phyloP scores from a whole-genome alignment of 2,329 filamentous ascomycete species.

The Fusarium compactum region DNA sequence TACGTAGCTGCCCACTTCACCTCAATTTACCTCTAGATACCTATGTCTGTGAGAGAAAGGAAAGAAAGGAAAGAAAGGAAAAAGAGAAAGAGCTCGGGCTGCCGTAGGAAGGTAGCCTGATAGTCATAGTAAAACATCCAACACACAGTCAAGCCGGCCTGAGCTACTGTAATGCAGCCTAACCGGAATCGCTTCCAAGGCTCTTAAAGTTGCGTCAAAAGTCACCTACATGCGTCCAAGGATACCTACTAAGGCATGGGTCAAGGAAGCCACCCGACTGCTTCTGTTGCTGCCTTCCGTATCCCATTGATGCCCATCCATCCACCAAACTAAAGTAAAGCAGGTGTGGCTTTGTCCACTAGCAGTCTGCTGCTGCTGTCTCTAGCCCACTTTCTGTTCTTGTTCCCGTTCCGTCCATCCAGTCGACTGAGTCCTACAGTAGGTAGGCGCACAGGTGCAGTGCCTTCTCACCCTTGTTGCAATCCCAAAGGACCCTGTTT shows the following conservation, averaged over 20 bases:
- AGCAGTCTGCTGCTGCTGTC: slow-evolving; percentile 13
- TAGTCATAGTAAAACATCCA: slow-evolving; percentile 2
- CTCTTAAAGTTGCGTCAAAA: not conserved
- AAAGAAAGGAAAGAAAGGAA: not conserved
- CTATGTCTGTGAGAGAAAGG: not conserved
- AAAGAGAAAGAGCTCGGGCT: not conserved
- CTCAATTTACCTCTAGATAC: not conserved
- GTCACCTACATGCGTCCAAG: slow-evolving; percentile 1
- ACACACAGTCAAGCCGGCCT: not conserved
- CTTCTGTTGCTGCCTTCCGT: slow-evolving; percentile 38
- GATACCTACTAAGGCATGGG: not conserved
- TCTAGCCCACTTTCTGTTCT: slow-evolving; percentile 28
- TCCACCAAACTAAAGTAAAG: slow-evolving; percentile 22
- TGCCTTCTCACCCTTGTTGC: slow-evolving; percentile 21
- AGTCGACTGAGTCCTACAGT: not conserved
- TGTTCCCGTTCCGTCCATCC: slow-evolving; percentile 10
- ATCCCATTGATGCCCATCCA: slow-evolving; percentile 42
- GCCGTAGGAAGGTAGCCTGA: slow-evolving; percentile 9
- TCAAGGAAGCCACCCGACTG: slow-evolving; percentile 22
- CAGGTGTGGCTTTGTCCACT: slow-evolving; percentile 19
- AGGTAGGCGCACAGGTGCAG: not conserved
- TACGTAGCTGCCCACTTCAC: not conserved
- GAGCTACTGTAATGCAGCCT: not conserved
- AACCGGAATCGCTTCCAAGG: not conserved
- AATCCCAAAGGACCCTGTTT: slow-evolving; percentile 42